Base-by-base conservation (phyloP, 352 stramenopile species). In the Nothophytophthora sp. region DNA sequence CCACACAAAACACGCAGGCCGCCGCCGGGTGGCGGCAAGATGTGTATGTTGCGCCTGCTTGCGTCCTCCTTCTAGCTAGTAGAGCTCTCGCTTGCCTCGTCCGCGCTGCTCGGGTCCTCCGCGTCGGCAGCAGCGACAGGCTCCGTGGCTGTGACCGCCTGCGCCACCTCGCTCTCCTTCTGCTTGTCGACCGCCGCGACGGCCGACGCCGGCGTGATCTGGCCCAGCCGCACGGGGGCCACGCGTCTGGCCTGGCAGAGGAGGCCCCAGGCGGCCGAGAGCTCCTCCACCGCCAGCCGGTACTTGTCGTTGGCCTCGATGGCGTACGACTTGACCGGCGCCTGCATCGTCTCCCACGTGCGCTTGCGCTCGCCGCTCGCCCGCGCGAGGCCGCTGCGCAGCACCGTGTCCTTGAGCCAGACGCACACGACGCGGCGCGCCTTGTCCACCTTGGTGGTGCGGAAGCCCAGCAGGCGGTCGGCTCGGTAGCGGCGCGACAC, bases 271-370 rank as follows among this genome's bases (percentile, higher is more conserved):
- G 60, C 49, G 2, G 61, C 41, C 13, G 38, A 16, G 29, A 76
- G 43, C 16, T 69, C 43, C 10, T 55, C 29, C 4, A 74, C 66
- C 1, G 67, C 65, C 4, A 73, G 55, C 4, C 37, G 39, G 34
- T 89, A 86, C 46, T 81, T 88, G 4, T 65, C 42, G 37, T 88
- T 87, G 2, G 49, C 55, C 44, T 86, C 75, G 36, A 88, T 88
- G 18, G 73, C 67, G 41, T 86, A 87, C 28, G 70, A 77, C 38
- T 73, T 85, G 16, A 86, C 68, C 0, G 72, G 74, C 1, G 72
- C 74, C 25, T 81, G 65, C 63, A 85, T 79, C 1, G 73, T 79
- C 43, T 90, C 76, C 73, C 76, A 90, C 42, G 76, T 86, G 18
- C 78, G 63, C 62, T 83, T 83, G 0, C 13, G 67, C 2, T 84